These are phyloP conservation scores for Hypsizygus ulmarius DNA, from an alignment of 1,284 basidiomycete species.

Conservation along the genomic window DNA sequence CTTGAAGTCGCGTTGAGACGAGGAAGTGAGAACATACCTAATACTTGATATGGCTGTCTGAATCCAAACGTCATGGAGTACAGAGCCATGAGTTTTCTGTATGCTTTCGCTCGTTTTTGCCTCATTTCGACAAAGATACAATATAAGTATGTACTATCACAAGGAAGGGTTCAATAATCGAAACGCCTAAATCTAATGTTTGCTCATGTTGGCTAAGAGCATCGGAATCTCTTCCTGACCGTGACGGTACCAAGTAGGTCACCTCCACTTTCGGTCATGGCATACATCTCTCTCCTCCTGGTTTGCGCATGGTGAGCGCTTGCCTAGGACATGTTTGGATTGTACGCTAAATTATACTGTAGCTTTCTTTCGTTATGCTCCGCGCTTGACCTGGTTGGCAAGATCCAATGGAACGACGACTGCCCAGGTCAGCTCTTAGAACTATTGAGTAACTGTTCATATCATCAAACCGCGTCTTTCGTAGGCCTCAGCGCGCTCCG, in stretches of 20 bases:
- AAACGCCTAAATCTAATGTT: conserved; percentile 15
- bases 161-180: background rate
- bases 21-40: conserved; percentile 51
- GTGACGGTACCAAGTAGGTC: too few species aligned
- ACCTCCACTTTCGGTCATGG: conserved; percentile 10
- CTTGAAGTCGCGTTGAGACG: background rate
- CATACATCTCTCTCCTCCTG: conserved; percentile 9
- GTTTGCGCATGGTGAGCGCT: conserved; percentile 8
- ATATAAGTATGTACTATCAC: background rate
- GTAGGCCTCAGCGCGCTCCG: conserved; percentile 49
- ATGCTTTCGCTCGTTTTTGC: conserved; percentile 90
- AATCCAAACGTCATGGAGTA: conserved; percentile 87
- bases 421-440: conserved; percentile 50
- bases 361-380: conserved; percentile 6
- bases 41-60: conserved; percentile 86
- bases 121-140: conserved; percentile 56
- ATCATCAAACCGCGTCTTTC: background rate
- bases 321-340: background rate
- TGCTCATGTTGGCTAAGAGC: conserved; percentile 23
- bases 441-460: background rate
- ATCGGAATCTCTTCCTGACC: too few species aligned
- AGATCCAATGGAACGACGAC: conserved; percentile 61
- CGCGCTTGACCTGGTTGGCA: conserved; percentile 35
- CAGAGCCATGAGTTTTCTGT: conserved; percentile 87
- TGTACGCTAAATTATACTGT: conserved; percentile 1